phyloP scores from a whole-genome alignment of 140 eudicot genomes.

The Bidens hawaiensis region DNA sequence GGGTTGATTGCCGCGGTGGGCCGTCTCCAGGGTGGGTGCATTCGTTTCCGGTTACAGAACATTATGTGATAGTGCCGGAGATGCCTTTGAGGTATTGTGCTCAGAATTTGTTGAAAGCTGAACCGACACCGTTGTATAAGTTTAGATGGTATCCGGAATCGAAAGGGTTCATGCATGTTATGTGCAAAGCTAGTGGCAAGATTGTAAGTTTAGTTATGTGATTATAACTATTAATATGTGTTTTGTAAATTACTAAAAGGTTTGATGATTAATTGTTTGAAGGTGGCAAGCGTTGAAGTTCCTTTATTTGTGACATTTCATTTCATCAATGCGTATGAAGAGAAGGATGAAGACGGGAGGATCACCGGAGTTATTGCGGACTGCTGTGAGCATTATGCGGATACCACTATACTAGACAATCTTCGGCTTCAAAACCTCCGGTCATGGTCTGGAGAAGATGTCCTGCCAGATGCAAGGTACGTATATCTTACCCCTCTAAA shows the following conservation, averaged over 20 bases:
- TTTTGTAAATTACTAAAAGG: no score
- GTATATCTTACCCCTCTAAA: neutral
- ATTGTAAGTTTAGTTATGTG: slow-evolving; percentile 72
- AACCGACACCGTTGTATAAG: slow-evolving; percentile 93
- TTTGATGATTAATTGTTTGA: neutral
- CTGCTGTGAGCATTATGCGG: slow-evolving; percentile 88
- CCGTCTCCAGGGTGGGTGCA: slow-evolving; percentile 97
- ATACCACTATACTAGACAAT: slow-evolving; percentile 80
- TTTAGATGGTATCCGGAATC: slow-evolving; percentile 92
- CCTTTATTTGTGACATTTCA: slow-evolving; percentile 86
- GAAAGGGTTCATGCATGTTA: slow-evolving; percentile 86
- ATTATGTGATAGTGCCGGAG: slow-evolving; percentile 88
- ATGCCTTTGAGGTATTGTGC: slow-evolving; percentile 97
- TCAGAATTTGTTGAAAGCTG: slow-evolving; percentile 74
- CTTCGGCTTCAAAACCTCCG: slow-evolving; percentile 81
- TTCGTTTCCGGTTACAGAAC: slow-evolving; percentile 94
- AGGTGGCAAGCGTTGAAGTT: slow-evolving; percentile 98
- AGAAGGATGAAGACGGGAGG: slow-evolving; percentile 86
- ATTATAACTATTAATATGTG: no score
- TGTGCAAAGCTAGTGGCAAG: slow-evolving; percentile 91
- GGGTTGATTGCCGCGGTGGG: slow-evolving; percentile 84
- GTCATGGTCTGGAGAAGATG: slow-evolving; percentile 60
- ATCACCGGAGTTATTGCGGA: slow-evolving; percentile 70
- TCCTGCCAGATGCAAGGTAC: slow-evolving; percentile 86
- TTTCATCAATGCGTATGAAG: slow-evolving; percentile 95